phyloP scores from a whole-genome alignment of 768 basidiomycete genomes.

The Russula lepida region DNA sequence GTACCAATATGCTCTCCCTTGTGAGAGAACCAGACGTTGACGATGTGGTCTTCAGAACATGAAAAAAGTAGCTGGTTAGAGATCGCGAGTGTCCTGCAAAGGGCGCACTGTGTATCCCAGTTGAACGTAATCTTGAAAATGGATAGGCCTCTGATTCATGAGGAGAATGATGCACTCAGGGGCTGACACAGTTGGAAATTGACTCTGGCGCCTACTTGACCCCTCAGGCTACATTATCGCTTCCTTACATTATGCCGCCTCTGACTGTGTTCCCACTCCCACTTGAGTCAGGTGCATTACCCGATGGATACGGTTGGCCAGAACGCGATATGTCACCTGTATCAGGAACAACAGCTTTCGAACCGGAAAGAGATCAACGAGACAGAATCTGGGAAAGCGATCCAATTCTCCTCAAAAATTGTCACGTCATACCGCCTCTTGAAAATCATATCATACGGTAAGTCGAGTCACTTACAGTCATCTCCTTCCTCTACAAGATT shows the following conservation, averaged over 20 bases:
- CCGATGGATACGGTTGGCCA: not conserved
- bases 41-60: constrained; percentile 88
- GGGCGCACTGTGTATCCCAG: too few relatives aligned
- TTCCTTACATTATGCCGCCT: not conserved
- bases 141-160: constrained; percentile 9
- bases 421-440: too few relatives aligned
- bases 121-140: not conserved
- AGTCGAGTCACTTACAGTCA: too few relatives aligned
- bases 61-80: constrained; percentile 90
- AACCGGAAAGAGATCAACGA: not conserved
- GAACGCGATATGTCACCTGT: not conserved
- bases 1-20: constrained; percentile 97
- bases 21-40: constrained; percentile 96
- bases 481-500: not conserved
- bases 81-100: constrained; percentile 87
- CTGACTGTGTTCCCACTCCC: not conserved
- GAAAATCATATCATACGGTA: too few relatives aligned
- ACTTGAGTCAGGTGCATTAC: not conserved
- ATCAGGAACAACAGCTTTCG: not conserved
- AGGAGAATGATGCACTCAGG: too few relatives aligned
- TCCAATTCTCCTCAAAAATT: too few relatives aligned
- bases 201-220: not conserved
- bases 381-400: not conserved
- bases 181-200: too few relatives aligned
- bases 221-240: not conserved